A percentile compares a stretch with the other conserved stretches of the same genome.
phyloP scores from a whole-genome alignment of 106 monocot species.

The Narthecium ossifragum region DNA sequence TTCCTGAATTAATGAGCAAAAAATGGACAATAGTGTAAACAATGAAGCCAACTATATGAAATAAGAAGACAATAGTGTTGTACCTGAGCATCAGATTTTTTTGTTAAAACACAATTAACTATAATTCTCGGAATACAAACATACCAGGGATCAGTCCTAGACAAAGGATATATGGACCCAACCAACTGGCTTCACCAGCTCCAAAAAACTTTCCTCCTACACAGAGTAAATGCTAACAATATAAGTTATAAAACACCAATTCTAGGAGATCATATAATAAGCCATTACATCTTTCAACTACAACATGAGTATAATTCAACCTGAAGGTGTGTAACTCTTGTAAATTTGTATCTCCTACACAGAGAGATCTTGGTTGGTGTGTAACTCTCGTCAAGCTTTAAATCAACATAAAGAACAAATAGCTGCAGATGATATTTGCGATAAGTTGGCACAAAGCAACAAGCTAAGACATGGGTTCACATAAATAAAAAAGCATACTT shows the following conservation, averaged over 20 bases:
- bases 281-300: too few species aligned
- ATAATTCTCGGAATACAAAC: background rate
- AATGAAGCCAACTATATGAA: too few species aligned
- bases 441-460: background rate
- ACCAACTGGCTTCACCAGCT: constrained; percentile 70
- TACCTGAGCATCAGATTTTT: too few species aligned
- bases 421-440: too few species aligned
- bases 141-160: constrained; percentile 68
- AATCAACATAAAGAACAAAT: constrained; percentile 83
- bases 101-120: too few species aligned
- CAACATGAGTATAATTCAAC: too few species aligned
- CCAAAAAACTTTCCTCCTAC: constrained; percentile 74
- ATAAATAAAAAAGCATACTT: constrained; percentile 26
- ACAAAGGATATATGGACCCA: constrained; percentile 74
- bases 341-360: constrained; percentile 81
- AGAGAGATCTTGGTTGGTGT: constrained; percentile 96
- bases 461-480: background rate
- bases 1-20: too few species aligned
- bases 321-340: constrained; percentile 95
- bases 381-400: constrained; percentile 95
- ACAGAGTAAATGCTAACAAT: too few species aligned
- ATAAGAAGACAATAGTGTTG: too few species aligned
- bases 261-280: too few species aligned
- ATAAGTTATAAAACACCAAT: too few species aligned
- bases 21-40: too few species aligned